Conservation (phyloP, 345 rosid genomes). For the Eucalyptus leucophloia region DNA sequence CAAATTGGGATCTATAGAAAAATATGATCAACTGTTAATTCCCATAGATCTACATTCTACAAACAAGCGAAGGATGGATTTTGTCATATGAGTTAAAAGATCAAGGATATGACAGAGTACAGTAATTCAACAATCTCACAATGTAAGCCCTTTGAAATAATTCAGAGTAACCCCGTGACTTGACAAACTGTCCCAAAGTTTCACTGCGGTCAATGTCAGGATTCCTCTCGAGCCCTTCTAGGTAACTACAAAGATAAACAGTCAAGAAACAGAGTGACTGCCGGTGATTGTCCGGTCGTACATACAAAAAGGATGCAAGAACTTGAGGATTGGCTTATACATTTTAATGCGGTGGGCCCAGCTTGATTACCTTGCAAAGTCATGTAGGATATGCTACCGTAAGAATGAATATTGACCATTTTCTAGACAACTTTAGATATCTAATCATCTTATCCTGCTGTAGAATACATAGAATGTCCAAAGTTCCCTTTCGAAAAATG, state of each 20-base stretch:
- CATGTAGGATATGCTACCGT: not conserved
- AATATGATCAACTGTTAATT: not conserved
- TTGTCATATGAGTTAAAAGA: not conserved
- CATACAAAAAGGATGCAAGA: not conserved
- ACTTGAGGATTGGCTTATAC: not conserved
- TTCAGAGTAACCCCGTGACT: constrained; percentile 58
- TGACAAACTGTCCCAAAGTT: constrained; percentile 61
- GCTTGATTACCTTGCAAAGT: not conserved
- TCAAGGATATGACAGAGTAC: not conserved
- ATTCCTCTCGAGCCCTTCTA: constrained; percentile 51
- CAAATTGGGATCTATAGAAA: constrained; percentile 59
- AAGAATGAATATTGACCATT: not conserved
- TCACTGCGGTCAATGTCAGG: constrained; percentile 49
- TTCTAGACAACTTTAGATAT: not conserved
- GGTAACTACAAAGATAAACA: constrained; percentile 21
- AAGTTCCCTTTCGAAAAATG: not conserved
- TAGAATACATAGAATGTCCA: not conserved
- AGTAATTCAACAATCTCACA: constrained; percentile 23
- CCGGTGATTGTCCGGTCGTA: not conserved
- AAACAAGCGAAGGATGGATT: not conserved
- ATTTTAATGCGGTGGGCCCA: not conserved
- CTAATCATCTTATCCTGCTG: not conserved
- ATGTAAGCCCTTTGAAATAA: constrained; percentile 79
- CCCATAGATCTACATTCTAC: not conserved
- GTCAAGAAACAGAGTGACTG: not conserved